These are phyloP conservation scores for Stereum hirsutum DNA, from an alignment of 1,284 basidiomycete genomes.

Conservation along the genomic window DNA sequence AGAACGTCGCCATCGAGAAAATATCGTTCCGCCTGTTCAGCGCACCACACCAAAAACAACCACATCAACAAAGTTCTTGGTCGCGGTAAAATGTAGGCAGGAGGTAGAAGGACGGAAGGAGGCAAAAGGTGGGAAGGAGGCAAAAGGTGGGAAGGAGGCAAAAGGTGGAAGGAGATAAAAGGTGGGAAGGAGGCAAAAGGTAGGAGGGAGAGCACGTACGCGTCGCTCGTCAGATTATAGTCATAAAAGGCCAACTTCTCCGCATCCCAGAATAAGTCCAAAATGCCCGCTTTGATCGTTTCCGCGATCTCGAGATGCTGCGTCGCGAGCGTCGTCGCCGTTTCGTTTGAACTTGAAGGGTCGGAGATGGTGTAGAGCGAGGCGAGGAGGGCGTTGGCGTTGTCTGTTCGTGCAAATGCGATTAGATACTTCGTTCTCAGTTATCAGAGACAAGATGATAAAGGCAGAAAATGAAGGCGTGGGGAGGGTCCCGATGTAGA, in stretches of 20 bases:
- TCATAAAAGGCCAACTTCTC: slow-evolving; percentile 84
- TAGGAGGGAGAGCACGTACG: too few relatives aligned
- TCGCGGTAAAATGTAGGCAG: too few relatives aligned
- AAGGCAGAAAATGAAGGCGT: too few relatives aligned
- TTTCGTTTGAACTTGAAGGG: slow-evolving; percentile 18
- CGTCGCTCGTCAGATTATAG: slow-evolving; percentile 69
- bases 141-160: too few relatives aligned
- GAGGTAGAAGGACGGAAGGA: too few relatives aligned
- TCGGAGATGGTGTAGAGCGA: slow-evolving; percentile 57
- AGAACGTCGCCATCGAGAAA: slow-evolving; percentile 71
- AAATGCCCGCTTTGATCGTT: slow-evolving; percentile 54
- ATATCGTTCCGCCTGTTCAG: slow-evolving; percentile 52
- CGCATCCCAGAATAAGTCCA: slow-evolving; percentile 84
- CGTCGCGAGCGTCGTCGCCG: slow-evolving; percentile 33
- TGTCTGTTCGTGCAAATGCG: slow-evolving; percentile 41
- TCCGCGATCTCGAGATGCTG: slow-evolving; percentile 53
- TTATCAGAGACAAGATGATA: too few relatives aligned
- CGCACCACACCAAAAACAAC: too few relatives aligned
- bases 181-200: too few relatives aligned
- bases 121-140: too few relatives aligned
- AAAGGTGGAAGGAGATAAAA: too few relatives aligned
- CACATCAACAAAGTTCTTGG: too few relatives aligned
- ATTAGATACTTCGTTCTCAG: not conserved
- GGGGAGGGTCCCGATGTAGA: too few relatives aligned
- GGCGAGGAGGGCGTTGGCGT: slow-evolving; percentile 54